Evolutionary conservation across 805 yeast genomes (phyloP).

Genomic region (Candida anglica): DNA sequence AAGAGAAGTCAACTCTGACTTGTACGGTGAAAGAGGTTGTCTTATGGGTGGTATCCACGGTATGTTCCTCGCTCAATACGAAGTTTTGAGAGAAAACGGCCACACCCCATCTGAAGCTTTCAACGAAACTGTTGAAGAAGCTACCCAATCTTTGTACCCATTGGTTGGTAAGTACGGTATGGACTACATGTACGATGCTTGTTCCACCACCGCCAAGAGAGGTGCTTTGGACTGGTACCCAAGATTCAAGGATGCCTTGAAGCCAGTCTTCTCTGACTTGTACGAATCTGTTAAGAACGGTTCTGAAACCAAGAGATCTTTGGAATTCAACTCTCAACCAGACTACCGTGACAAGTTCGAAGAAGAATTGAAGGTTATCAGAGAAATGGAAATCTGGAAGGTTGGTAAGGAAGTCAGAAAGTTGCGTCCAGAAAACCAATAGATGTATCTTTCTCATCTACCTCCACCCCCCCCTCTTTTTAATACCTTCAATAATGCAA

Average conservation of each 20-base stretch:
- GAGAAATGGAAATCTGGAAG: slow-evolving; percentile 98
- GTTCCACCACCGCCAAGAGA: slow-evolving; percentile 99
- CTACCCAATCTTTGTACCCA: slow-evolving; percentile 99
- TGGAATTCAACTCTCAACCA: slow-evolving; percentile 96
- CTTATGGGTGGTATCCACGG: slow-evolving; percentile 99
- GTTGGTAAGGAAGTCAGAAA: slow-evolving; percentile 99
- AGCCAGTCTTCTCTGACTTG: slow-evolving; percentile 96
- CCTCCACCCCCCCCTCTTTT: slow-evolving; percentile 1
- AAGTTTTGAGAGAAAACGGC: slow-evolving; percentile 98
- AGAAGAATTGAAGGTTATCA: slow-evolving; percentile 86
- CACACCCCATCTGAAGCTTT: slow-evolving; percentile 99
- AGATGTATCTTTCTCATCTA: slow-evolving; percentile 22
- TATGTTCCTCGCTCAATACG: slow-evolving; percentile 99
- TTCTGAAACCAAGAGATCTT: slow-evolving; percentile 95
- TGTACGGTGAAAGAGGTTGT: slow-evolving; percentile 99
- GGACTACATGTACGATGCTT: slow-evolving; percentile 99
- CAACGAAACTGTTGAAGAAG: slow-evolving; percentile 99
- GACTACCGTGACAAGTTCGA: slow-evolving; percentile 97
- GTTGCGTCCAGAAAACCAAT: slow-evolving; percentile 98
- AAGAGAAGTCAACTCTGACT: slow-evolving; percentile 98
- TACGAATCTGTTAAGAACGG: slow-evolving; percentile 95
- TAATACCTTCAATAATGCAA: no score
- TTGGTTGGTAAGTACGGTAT: slow-evolving; percentile 98
- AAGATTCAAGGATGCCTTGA: slow-evolving; percentile 95
- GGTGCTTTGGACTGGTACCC: slow-evolving; percentile 99